phyloP scores from a whole-genome alignment of 2,329 filamentous ascomycete species.

The Elsinoe necatrix region DNA sequence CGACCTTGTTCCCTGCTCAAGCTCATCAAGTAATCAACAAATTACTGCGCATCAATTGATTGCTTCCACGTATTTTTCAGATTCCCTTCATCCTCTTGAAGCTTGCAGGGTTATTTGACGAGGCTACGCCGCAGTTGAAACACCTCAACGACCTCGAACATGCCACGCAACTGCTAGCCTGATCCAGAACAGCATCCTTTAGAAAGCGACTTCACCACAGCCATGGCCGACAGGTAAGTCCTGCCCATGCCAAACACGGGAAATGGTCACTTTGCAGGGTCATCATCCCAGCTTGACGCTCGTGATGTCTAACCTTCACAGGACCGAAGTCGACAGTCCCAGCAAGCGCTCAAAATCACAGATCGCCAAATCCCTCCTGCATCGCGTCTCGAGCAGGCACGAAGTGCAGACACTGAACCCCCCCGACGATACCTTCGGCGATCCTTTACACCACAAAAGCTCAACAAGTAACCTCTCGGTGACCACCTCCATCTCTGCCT shows the following conservation, averaged over 20 bases:
- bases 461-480: constrained; percentile 11
- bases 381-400: constrained; percentile 43
- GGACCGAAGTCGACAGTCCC: constrained; percentile 14
- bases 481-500: constrained; percentile 10
- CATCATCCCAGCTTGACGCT: not conserved
- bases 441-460: not conserved
- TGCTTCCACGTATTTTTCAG: not conserved
- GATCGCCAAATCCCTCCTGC: constrained; percentile 46
- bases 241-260: constrained; percentile 18
- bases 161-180: constrained; percentile 13
- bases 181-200: not conserved
- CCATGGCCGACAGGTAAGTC: constrained; percentile 16
- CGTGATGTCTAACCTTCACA: not conserved
- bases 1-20: not conserved
- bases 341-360: constrained; percentile 44
- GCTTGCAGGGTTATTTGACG: not conserved
- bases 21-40: not conserved
- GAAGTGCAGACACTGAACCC: constrained; percentile 29
- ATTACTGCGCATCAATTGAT: constrained; percentile 9
- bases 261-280: constrained; percentile 5
- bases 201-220: not conserved
- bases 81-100: not conserved
- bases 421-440: constrained; percentile 2
- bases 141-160: constrained; percentile 1
- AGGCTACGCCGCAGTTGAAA: not conserved